Conservation (phyloP, 768 basidiomycete species). For the Hortiboletus campestris region DNA sequence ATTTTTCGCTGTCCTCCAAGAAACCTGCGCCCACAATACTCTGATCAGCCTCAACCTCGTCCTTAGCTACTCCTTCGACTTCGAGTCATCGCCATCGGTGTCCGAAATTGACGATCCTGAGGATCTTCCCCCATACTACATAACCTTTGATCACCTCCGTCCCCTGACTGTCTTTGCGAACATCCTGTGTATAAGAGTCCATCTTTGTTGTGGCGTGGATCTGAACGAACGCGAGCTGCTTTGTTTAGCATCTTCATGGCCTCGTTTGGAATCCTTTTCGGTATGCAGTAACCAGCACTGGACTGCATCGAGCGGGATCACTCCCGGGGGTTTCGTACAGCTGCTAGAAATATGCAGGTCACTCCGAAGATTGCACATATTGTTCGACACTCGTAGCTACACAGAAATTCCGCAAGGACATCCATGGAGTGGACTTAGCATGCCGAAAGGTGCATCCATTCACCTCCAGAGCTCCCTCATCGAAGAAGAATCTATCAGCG, state of each 20-base stretch:
- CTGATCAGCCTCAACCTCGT: background rate
- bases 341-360: conserved; percentile 14
- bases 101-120: no score
- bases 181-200: background rate
- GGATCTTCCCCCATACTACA: background rate
- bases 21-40: background rate
- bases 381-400: conserved; percentile 8
- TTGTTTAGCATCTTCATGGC: conserved; percentile 16
- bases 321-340: conserved; percentile 8
- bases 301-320: conserved; percentile 3
- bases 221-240: conserved; percentile 8
- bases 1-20: conserved; percentile 2
- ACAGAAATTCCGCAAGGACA: conserved; percentile 5
- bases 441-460: background rate
- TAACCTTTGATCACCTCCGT: background rate
- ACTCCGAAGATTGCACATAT: conserved; percentile 1
- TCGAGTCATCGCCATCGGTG: background rate
- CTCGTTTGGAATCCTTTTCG: background rate
- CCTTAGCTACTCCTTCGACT: background rate
- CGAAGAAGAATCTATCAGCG: background rate
- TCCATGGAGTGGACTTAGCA: conserved; percentile 9
- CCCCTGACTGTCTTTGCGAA: conserved; percentile 7
- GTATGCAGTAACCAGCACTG: conserved; percentile 1
- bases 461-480: conserved; percentile 4
- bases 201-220: background rate